Evolutionary conservation across 2,329 filamentous ascomycete species (phyloP).

Genomic region (Gnomoniopsis smithogilvyi): DNA sequence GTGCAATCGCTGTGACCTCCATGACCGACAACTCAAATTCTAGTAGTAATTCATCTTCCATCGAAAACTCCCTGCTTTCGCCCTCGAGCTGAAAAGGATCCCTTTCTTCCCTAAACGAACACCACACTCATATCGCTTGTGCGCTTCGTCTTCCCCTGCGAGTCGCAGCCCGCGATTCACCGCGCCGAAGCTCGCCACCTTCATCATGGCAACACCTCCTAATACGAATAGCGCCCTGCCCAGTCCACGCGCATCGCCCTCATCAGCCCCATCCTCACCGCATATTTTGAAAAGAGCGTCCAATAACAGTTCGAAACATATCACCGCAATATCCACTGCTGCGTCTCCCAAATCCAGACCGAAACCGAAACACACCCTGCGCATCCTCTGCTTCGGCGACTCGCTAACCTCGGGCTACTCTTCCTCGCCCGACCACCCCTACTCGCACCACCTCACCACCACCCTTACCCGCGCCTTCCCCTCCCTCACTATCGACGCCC

Average conservation of each 20-base stretch:
- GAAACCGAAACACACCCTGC: conserved; percentile 29
- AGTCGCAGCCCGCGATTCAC: not conserved
- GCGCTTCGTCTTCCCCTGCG: not conserved
- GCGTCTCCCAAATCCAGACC: not conserved
- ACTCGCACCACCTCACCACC: conserved; percentile 45
- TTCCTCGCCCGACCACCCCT: conserved; percentile 37
- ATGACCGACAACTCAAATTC: not conserved
- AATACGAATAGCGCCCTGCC: not conserved
- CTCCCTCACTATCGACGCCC: conserved; percentile 25
- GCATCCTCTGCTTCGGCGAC: conserved; percentile 63
- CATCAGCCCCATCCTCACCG: not conserved
- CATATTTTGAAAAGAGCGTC: not conserved
- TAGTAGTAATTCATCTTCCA: no score
- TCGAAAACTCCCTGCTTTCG: no score
- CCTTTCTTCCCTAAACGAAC: no score
- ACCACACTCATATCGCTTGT: no score
- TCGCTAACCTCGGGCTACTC: conserved; percentile 59
- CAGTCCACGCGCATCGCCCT: not conserved
- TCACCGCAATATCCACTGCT: conserved; percentile 19
- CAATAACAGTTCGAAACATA: conserved; percentile 16
- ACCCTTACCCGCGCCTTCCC: conserved; percentile 44
- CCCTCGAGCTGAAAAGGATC: no score
- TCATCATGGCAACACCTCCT: conserved; percentile 3
- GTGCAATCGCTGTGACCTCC: not conserved
- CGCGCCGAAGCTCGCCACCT: not conserved